A percentile compares a stretch with the other conserved stretches of the same genome.
phyloP scores from a whole-genome alignment of 208 protist genomes.

The Trichomonas gallinae region DNA sequence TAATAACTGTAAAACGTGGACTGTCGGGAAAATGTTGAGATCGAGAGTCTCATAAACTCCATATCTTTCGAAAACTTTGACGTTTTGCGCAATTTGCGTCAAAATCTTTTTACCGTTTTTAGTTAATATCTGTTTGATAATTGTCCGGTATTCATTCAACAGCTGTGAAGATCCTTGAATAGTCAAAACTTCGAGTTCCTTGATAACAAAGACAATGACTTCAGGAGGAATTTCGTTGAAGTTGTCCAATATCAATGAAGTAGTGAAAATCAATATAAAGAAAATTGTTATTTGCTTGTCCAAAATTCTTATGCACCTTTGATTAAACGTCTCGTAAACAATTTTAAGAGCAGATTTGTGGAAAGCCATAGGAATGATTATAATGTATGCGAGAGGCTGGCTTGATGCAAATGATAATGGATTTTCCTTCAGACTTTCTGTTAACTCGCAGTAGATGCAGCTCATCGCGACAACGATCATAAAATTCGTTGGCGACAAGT shows the following conservation, averaged over 20 bases:
- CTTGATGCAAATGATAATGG: neutral
- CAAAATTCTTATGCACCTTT: neutral
- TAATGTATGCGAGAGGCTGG: neutral
- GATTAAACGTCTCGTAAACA: neutral
- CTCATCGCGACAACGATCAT: neutral
- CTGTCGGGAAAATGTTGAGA: neutral
- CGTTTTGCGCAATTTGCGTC: neutral
- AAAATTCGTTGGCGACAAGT: neutral
- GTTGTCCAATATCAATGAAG: neutral
- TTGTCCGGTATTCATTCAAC: neutral
- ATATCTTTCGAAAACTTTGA: neutral
- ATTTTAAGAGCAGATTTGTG: neutral
- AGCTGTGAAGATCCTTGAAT: neutral
- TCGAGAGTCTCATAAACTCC: neutral
- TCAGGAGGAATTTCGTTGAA: neutral
- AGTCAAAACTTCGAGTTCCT: neutral
- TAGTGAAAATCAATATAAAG: neutral
- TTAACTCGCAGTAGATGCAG: neutral
- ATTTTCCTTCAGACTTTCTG: neutral
- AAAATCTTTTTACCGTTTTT: neutral
- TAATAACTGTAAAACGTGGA: neutral
- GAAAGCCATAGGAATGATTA: neutral
- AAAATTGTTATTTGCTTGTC: neutral
- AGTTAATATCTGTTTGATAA: neutral
- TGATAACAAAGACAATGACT: neutral